These are phyloP conservation scores for Pestalotiopsis fici DNA, from an alignment of 2,329 filamentous ascomycete species.

Conservation along the genomic window DNA sequence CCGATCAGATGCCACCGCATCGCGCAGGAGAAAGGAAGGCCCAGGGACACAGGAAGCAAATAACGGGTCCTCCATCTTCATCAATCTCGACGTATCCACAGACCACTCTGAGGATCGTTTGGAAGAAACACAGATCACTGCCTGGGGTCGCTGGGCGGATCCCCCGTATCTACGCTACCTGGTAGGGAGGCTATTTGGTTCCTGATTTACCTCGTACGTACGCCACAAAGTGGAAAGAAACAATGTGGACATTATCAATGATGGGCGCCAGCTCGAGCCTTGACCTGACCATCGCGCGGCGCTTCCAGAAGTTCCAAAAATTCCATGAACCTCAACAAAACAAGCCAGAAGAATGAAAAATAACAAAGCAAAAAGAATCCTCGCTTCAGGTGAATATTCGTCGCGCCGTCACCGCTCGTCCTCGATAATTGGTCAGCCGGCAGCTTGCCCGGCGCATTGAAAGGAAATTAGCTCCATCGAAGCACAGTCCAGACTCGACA, in stretches of 20 bases:
- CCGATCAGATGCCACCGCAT: neutral
- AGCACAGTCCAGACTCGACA: neutral
- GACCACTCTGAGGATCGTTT: slow-evolving; percentile 2
- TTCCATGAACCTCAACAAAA: neutral
- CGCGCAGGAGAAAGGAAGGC: neutral
- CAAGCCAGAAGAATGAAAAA: neutral
- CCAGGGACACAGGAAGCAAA: neutral
- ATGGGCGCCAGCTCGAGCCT: neutral
- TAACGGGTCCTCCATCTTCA: neutral
- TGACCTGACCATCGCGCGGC: neutral
- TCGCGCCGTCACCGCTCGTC: slow-evolving; percentile 1
- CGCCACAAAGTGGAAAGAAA: neutral
- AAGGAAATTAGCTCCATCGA: neutral
- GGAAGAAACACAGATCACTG: neutral
- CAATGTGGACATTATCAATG: neutral
- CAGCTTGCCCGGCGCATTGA: neutral
- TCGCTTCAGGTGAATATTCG: slow-evolving; percentile 1
- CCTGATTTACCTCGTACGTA: slow-evolving; percentile 9
- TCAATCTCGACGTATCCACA: slow-evolving; percentile 4
- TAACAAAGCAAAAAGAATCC: neutral
- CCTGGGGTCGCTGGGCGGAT: neutral
- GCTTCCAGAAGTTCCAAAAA: neutral
- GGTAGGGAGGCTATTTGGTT: neutral
- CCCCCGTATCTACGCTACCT: neutral
- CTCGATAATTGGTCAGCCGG: slow-evolving; percentile 1